These are phyloP conservation scores for Alternaria sp. DNA, from an alignment of 2,329 filamentous ascomycete genomes.

Conservation along the genomic window DNA sequence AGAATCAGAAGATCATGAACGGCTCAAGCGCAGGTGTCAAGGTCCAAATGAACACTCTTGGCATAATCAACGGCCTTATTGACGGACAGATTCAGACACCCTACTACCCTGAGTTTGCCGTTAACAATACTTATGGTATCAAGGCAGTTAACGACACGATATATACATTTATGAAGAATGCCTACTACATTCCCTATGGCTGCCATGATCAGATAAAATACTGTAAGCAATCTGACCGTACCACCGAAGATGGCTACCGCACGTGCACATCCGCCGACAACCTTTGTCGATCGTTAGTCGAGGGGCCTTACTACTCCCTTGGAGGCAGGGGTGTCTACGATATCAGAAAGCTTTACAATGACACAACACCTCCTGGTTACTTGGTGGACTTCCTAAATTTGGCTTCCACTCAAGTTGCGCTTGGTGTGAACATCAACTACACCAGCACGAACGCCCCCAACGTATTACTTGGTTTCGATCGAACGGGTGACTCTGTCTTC, in stretches of 20 bases:
- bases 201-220: constrained; percentile 61
- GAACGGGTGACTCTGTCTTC: constrained; percentile 58
- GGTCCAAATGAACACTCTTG: constrained; percentile 63
- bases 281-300: constrained; percentile 57
- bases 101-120: constrained; percentile 60
- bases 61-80: constrained; percentile 65
- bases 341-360: constrained; percentile 59
- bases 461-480: constrained; percentile 56
- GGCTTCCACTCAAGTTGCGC: constrained; percentile 60
- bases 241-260: constrained; percentile 40
- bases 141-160: constrained; percentile 58
- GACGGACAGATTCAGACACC: constrained; percentile 60
- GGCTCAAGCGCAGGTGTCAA: constrained; percentile 58
- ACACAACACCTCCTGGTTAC: constrained; percentile 63
- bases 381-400: constrained; percentile 63
- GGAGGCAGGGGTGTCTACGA: constrained; percentile 64
- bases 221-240: constrained; percentile 52
- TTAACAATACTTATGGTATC: constrained; percentile 65
- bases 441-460: constrained; percentile 53
- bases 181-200: constrained; percentile 58
- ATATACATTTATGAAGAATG: constrained; percentile 56
- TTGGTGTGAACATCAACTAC: constrained; percentile 64
- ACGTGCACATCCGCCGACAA: constrained; percentile 50
- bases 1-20: constrained; percentile 62
- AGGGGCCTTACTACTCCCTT: constrained; percentile 54